phyloP scores from a whole-genome alignment of 805 yeast species.

The Yueomyces sinensis region DNA sequence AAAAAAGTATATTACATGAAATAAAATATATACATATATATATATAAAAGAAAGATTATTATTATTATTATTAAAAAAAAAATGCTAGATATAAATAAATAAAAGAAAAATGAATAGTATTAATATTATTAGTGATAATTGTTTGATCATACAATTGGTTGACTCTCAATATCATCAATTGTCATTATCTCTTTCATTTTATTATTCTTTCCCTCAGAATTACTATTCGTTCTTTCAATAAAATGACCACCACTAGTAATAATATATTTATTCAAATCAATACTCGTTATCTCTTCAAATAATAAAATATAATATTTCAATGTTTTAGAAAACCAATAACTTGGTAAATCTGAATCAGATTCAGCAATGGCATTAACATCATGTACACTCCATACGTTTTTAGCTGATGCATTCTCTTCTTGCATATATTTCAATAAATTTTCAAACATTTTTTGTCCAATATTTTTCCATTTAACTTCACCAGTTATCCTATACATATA shows the following conservation, averaged over 20 bases:
- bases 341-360: conserved; percentile 25
- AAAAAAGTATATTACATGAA: no score
- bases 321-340: conserved; percentile 48
- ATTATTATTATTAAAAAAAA: no score
- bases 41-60: no score
- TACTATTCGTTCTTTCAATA: conserved; percentile 17
- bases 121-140: not conserved
- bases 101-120: no score
- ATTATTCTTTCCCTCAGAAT: not conserved
- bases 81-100: no score
- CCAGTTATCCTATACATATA: conserved; percentile 49
- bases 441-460: conserved; percentile 38
- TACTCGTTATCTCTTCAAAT: conserved; percentile 30
- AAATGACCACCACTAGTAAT: conserved; percentile 57
- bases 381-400: conserved; percentile 29
- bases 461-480: conserved; percentile 40
- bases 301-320: conserved; percentile 41
- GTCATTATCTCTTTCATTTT: not conserved
- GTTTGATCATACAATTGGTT: not conserved
- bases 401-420: conserved; percentile 22
- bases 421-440: conserved; percentile 23
- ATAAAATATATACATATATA: no score
- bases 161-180: not conserved
- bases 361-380: conserved; percentile 20
- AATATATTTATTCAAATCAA: conserved; percentile 40